Conservation (phyloP, 768 basidiomycete species). For the Trametes punicea region DNA sequence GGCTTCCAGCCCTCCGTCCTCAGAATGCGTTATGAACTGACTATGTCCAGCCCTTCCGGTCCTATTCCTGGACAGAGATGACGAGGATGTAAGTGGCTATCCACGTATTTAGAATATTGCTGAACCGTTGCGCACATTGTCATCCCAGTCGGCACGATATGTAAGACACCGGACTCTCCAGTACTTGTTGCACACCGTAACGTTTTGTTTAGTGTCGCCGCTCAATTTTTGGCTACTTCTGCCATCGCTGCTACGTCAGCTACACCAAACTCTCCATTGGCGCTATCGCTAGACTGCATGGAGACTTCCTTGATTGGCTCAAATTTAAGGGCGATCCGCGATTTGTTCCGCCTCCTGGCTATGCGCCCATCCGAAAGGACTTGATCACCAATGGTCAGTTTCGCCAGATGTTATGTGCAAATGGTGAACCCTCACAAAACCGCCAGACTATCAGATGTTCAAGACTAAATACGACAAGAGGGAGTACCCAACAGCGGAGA, state of each 20-base stretch:
- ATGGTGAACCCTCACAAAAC: not conserved
- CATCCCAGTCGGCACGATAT: conserved; percentile 2
- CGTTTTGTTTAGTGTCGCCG: conserved; percentile 51
- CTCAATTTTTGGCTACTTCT: conserved; percentile 80
- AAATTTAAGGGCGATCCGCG: not conserved
- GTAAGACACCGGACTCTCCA: conserved; percentile 7
- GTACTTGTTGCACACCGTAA: not conserved
- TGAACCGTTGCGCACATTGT: not conserved
- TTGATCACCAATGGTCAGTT: conserved; percentile 45
- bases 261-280: conserved; percentile 75
- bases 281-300: conserved; percentile 62
- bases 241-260: conserved; percentile 70
- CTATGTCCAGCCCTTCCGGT: conserved; percentile 1
- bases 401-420: no score
- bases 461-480: conserved; percentile 65
- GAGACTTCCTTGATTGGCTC: conserved; percentile 65
- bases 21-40: not conserved
- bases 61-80: conserved; percentile 42
- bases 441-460: conserved; percentile 47
- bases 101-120: not conserved
- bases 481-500: conserved; percentile 58
- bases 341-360: conserved; percentile 4
- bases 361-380: conserved; percentile 39
- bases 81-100: conserved; percentile 45
- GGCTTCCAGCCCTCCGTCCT: not conserved